Evolutionary conservation across 306 rosid genomes (phyloP).

Genomic region (Vigna nakashimae): DNA sequence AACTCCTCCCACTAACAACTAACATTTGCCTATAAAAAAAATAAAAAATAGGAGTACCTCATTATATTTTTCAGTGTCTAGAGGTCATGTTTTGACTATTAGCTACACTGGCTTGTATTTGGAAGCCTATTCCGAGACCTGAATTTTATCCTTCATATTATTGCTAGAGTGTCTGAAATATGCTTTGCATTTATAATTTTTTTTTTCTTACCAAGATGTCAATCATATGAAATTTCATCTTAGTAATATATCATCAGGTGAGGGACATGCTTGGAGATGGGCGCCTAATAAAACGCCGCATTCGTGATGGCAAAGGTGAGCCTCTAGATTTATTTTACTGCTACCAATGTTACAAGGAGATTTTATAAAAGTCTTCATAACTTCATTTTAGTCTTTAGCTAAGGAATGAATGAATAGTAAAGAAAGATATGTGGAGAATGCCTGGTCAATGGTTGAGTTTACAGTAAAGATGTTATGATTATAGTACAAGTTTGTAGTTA

Average conservation of each 20-base stretch:
- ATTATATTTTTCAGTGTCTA: background rate
- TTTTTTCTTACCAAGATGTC: constrained; percentile 2
- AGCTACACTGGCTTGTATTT: background rate
- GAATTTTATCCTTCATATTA: constrained; percentile 28
- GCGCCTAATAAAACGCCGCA: constrained; percentile 85
- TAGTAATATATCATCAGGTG: constrained; percentile 64
- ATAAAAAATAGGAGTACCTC: background rate
- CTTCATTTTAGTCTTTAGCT: constrained; percentile 20
- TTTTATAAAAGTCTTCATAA: constrained; percentile 28
- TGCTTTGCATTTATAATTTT: constrained; percentile 13
- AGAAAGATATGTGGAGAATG: constrained; percentile 30
- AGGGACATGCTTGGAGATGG: constrained; percentile 99
- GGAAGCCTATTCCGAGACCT: constrained; percentile 11
- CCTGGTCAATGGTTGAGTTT: constrained; percentile 26
- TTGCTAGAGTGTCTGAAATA: constrained; percentile 17
- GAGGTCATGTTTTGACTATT: background rate
- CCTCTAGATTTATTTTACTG: constrained; percentile 27
- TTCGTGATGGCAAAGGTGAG: constrained; percentile 89
- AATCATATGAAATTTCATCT: constrained; percentile 37
- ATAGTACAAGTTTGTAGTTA: constrained; percentile 17
- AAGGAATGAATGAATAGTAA: constrained; percentile 1
- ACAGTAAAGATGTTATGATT: background rate
- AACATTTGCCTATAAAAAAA: no score
- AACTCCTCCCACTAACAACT: no score
- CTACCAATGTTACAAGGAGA: constrained; percentile 30